Conservation (phyloP, 148 eudicot genomes). For the Camellia japonica region DNA sequence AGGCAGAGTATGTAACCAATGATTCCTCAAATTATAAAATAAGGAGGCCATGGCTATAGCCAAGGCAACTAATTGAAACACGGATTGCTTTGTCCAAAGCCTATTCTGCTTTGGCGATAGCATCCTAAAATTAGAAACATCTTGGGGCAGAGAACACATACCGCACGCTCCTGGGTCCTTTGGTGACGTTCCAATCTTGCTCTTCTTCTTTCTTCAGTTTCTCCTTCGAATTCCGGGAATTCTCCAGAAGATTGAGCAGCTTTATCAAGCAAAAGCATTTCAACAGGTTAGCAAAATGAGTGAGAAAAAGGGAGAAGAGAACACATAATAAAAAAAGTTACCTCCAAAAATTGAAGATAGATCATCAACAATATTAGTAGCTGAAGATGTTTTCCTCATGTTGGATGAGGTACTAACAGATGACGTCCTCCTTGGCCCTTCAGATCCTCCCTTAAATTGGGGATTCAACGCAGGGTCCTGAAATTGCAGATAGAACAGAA, state of each 20-base stretch:
- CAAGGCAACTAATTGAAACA: neutral
- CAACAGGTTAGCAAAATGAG: conserved; percentile 15
- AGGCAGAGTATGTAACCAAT: neutral
- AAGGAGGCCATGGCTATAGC: neutral
- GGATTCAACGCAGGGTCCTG: conserved; percentile 41
- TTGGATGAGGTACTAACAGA: conserved; percentile 35
- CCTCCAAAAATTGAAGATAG: conserved; percentile 60
- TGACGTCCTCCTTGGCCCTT: conserved; percentile 34
- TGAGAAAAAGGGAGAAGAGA: conserved; percentile 1
- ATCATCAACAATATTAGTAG: conserved; percentile 55
- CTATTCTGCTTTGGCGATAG: conserved; percentile 4
- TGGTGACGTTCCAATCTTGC: conserved; percentile 63
- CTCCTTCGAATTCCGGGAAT: conserved; percentile 57
- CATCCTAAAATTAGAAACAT: neutral
- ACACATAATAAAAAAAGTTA: conserved; percentile 14
- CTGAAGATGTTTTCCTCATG: conserved; percentile 46
- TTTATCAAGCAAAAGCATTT: conserved; percentile 19
- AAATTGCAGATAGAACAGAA: conserved; percentile 3
- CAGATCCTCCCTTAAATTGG: conserved; percentile 40
- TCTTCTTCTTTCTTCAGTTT: conserved; percentile 54
- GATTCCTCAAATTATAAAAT: conserved; percentile 6
- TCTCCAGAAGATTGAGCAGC: conserved; percentile 43
- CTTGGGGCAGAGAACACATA: conserved; percentile 25
- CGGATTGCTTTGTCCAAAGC: neutral
- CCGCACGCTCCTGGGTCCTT: conserved; percentile 63